Base-by-base conservation (phyloP, 2,329 filamentous ascomycete genomes). In the Aspergillus quadricinctus region DNA sequence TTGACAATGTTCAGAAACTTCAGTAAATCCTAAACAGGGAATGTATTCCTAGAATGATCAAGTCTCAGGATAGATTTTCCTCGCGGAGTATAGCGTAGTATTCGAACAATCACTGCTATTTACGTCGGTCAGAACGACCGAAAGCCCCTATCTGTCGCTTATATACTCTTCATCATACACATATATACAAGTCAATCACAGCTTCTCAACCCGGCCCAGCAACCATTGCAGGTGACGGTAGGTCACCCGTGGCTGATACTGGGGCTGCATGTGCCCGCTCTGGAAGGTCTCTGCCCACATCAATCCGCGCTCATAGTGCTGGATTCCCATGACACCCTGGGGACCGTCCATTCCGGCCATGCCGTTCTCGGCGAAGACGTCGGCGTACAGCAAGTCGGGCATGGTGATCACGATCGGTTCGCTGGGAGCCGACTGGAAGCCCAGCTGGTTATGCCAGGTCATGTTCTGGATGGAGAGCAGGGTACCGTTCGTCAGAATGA, bases 401-500 rank as follows among this genome's bases (percentile, higher is more conserved):
- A 72, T 59, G 19, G 62, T 53, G 57, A 73, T 70, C 37, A 69
- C 57, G 54, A 73, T 69, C 0, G 67, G 67, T 3, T 59, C 67
- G 86, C 65, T 89, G 83, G 89, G 89, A 3, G 75, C 72, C 0
- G 72, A 67, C 66, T 87, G 83, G 78, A 94, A 93, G 0, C 90
- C 90, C 48, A 88, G 82, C 53, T 81, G 71, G 11, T 88, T 89
- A 56, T 85, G 84, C 85, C 86, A 93, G 0, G 88, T 92, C 85
- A 93, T 90, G 76, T 92, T 92, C 68, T 94, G 89, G 61, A 93
- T 86, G 2, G 82, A 80, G 7, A 92, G 76, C 1, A 93, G 78
- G 0, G 88, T 89, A 9, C 89, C 89, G 69, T 89, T 88, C 64
- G 81, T 80, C 23, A 88, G 77, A 21, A 91, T 80, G 57, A 89